Evolutionary conservation across 1,284 basidiomycete genomes (phyloP).

Genomic region (Sparassis latifolia): DNA sequence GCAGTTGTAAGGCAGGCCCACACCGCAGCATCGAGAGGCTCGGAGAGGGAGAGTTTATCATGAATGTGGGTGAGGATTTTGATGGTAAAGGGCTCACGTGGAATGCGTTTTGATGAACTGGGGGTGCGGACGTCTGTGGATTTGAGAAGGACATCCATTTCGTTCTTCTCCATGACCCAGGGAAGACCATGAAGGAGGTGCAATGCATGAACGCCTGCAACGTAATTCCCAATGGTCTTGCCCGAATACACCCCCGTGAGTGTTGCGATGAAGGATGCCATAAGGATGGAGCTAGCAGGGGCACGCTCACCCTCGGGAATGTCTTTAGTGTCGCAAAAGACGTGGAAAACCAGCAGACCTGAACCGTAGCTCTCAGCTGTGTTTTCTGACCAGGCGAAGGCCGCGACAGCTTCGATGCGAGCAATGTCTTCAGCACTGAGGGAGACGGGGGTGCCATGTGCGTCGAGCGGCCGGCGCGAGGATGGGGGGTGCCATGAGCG

Average conservation of each 20-base stretch:
- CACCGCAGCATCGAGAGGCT: background rate
- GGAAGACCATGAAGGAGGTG: background rate
- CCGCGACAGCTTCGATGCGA: background rate
- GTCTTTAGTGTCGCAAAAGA: background rate
- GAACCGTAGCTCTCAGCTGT: background rate
- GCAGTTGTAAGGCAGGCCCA: background rate
- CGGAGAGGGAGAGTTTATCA: background rate
- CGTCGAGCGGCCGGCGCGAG: background rate
- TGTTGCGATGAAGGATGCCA: background rate
- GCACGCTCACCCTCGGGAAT: background rate
- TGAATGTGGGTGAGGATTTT: background rate
- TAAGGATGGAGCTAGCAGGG: background rate
- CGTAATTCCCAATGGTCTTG: background rate
- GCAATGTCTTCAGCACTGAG: background rate
- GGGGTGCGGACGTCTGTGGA: background rate
- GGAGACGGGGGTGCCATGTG: no score
- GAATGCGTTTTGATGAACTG: background rate
- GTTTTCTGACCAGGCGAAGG: background rate
- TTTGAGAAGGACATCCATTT: background rate
- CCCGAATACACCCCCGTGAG: background rate
- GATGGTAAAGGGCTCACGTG: background rate
- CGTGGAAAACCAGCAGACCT: background rate
- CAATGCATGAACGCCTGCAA: background rate
- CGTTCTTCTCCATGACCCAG: background rate
- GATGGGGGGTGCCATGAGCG: background rate